Base-by-base conservation (phyloP, 352 stramenopile species). In the Pythium myriotylum region DNA sequence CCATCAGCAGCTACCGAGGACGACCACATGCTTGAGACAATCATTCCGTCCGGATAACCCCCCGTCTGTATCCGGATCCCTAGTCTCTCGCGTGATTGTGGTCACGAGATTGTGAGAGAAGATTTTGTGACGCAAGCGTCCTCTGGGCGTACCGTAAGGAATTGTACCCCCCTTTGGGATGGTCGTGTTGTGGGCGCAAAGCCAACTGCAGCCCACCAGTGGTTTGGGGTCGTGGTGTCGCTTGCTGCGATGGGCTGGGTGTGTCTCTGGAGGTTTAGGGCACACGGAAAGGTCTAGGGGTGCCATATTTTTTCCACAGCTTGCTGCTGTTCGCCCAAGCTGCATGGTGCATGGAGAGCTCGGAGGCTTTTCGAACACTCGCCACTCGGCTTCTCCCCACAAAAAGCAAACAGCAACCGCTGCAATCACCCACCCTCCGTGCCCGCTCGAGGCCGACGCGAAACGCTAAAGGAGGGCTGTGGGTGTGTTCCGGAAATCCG, bases 251-350 rank as follows among this genome's bases (percentile, higher is more conserved):
- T 59, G 23, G 20, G 48, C n/a, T 65, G 57, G 51, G 50, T 59
- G 51, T 67, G 59, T 67, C 59, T 67, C 59, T 67, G 59, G 40
- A 56, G 59, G 59, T 50, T 61, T 67, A 67, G 59, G 59, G 59
- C 51, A 67, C 7, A 12, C 27, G 16, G n/a, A 56, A 56, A 46
- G 49, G 53, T 52, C 24, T 59, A 59, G 53, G 53, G 53, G 41
- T 59, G 17, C 39, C 8, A 33, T 54, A 32, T 60, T 67, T 61
- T 67, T 60, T 60, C 50, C 50, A 60, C 42, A 48, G 42, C 32
- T 23, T 22, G 20, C 14, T 47, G 20, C 20, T 27, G 23, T 52
- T 52, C 22, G 27, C 46, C 23, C 24, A 24, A 4, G 32, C 32
- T 45, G 16, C 27, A 24, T 48, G 33, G 33, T 19, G 50, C 33